Evolutionary conservation across 108 stramenopile species (phyloP).

Genomic region (Cyclotella sp.): DNA sequence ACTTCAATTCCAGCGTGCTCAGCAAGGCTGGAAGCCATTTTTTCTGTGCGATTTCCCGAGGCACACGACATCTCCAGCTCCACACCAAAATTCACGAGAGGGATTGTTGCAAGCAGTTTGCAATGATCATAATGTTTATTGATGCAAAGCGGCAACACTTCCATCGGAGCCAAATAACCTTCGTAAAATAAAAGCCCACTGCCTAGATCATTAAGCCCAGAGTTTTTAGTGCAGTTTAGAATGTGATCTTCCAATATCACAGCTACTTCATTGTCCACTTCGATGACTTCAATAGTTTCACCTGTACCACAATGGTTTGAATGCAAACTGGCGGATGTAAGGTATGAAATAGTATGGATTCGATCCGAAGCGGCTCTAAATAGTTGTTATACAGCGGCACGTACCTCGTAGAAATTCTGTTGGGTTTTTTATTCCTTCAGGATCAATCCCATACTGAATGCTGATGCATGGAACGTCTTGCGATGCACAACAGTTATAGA

Average conservation of each 20-base stretch:
- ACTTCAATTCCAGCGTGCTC: slow-evolving; percentile 22
- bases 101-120: not conserved
- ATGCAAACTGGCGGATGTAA: too few species aligned
- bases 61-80: slow-evolving; percentile 43
- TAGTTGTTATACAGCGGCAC: too few species aligned
- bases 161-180: slow-evolving; percentile 24
- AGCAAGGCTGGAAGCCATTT: slow-evolving; percentile 10
- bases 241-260: slow-evolving; percentile 26
- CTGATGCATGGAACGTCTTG: slow-evolving; percentile 24
- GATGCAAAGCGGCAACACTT: not conserved
- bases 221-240: slow-evolving; percentile 24
- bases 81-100: slow-evolving; percentile 36
- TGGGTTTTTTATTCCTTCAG: slow-evolving; percentile 32
- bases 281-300: slow-evolving; percentile 22
- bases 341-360: too few species aligned
- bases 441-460: slow-evolving; percentile 34
- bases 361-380: too few species aligned
- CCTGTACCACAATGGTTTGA: not conserved
- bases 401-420: slow-evolving; percentile 15
- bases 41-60: slow-evolving; percentile 18
- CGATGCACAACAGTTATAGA: slow-evolving; percentile 1
- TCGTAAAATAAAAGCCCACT: slow-evolving; percentile 31
- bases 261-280: slow-evolving; percentile 24
- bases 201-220: slow-evolving; percentile 28
- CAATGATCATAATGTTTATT: not conserved